Evolutionary conservation across 1,284 basidiomycete species (phyloP), one percentile per base, ranked within the genome.

Genomic region (Sparassis latifolia): DNA sequence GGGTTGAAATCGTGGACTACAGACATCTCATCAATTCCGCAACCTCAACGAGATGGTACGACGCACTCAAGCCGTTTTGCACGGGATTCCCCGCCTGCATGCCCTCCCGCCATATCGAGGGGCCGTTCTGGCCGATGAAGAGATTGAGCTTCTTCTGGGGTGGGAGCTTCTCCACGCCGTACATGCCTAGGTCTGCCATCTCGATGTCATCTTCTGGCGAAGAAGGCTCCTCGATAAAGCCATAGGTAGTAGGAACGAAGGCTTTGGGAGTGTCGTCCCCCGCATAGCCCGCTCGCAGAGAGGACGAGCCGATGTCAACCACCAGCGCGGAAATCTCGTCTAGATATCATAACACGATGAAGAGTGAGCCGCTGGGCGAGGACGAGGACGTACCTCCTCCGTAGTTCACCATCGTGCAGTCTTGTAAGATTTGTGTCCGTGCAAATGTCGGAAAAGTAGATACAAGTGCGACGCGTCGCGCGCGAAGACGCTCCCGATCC

Each of bases 251-350:
- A 1, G 97, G 91, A 53, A 97, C 82, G 54, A 98, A 84, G 30
- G 89, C 86, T 68, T 94, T 93, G 32, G 97, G 97, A 10, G 90
- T 84, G 65, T 99, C 97, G 69, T 99, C 96, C 46, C 97, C 97
- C 12, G 97, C 96, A 68, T 96, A 97, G 44, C 97, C 97, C 28
- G 92, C 93, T 63, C 96, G 86, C 52, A 94, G 75, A 20, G 92
- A 88, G 44, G 90, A 89, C 38, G 90, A 79, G 44, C 97, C 97
- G 63, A 97, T 89, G 72, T 99, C 97, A 49, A 99, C 74, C 38
- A 99, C 97, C 50, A 99, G 75, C 28, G 96, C 97, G 46, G 93
- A 91, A 44, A 99, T 94, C 74, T 95, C 92, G 66, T 94, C 92
- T 92, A 55, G 39, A 5, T 10, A 29, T 5, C 6, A 5, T 29